Conservation (phyloP, 2,329 filamentous ascomycete genomes). For the Dryadomyces quercus-mongolicae region DNA sequence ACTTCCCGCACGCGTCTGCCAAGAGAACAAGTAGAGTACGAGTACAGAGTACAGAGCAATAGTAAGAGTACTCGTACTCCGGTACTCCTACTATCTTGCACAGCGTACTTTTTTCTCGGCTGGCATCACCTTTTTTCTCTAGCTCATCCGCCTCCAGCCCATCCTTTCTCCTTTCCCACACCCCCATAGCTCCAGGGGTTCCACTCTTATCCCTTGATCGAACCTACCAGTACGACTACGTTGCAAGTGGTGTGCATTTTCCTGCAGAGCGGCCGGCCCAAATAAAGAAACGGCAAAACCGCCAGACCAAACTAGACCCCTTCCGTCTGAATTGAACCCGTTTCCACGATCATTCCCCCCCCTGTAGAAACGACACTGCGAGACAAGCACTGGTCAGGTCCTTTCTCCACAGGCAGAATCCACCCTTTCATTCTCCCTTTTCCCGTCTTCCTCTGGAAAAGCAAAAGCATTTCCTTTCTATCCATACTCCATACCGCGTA, state of each 20-base stretch:
- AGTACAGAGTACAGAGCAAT: no score
- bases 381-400: not conserved
- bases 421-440: not conserved
- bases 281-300: not conserved
- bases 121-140: not conserved
- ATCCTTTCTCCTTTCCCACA: not conserved
- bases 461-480: not conserved
- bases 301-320: not conserved
- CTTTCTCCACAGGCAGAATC: not conserved
- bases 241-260: not conserved
- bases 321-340: no score
- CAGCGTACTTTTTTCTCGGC: no score
- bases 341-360: not conserved
- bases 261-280: not conserved
- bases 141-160: not conserved
- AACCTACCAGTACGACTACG: not conserved
- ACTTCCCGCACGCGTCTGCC: no score
- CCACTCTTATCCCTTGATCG: not conserved
- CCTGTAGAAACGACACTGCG: not conserved
- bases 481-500: not conserved
- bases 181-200: not conserved
- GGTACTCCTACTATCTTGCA: no score
- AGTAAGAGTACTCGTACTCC: no score
- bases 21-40: no score
- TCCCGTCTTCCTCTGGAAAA: not conserved